phyloP scores from a whole-genome alignment of 495 filamentous ascomycete genomes.

The Xylaria telfairii region DNA sequence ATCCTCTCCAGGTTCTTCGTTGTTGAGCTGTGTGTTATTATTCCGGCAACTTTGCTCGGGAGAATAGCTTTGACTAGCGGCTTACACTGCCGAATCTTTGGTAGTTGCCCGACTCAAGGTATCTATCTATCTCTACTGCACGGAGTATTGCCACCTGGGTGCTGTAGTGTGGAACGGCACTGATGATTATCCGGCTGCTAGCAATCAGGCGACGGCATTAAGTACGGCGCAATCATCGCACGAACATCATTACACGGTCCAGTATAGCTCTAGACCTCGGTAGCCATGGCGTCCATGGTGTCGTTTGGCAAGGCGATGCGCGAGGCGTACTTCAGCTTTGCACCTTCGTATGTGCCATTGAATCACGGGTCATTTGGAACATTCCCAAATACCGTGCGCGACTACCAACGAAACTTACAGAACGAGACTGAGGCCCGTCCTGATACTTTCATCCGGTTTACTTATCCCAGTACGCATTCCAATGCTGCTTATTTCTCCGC shows the following conservation, averaged over 20 bases:
- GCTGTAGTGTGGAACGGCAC: background rate
- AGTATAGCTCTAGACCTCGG: conserved; percentile 16
- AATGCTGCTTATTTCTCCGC: background rate
- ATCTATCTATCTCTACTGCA: no score
- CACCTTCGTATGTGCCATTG: conserved; percentile 41
- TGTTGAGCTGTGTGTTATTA: background rate
- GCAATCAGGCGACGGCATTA: background rate
- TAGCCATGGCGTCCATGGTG: conserved; percentile 14
- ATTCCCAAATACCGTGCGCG: conserved; percentile 41
- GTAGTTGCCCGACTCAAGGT: background rate
- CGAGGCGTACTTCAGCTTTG: conserved; percentile 45
- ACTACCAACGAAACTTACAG: conserved; percentile 38
- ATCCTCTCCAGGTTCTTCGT: background rate
- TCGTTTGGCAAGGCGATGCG: conserved; percentile 47
- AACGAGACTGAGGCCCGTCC: conserved; percentile 42
- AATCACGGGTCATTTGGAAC: conserved; percentile 52
- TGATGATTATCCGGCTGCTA: background rate
- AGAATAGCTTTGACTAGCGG: background rate
- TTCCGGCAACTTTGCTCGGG: background rate
- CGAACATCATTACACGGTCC: conserved; percentile 18
- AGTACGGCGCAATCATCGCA: background rate
- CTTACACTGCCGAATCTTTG: conserved; percentile 1
- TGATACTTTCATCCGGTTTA: conserved; percentile 57
- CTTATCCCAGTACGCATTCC: conserved; percentile 48
- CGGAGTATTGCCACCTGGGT: no score